Percentiles rank a stretch among this genome's conserved stretches.
phyloP scores from a whole-genome alignment of 2,329 filamentous ascomycete species.

The Sphaerulina vaccinii region DNA sequence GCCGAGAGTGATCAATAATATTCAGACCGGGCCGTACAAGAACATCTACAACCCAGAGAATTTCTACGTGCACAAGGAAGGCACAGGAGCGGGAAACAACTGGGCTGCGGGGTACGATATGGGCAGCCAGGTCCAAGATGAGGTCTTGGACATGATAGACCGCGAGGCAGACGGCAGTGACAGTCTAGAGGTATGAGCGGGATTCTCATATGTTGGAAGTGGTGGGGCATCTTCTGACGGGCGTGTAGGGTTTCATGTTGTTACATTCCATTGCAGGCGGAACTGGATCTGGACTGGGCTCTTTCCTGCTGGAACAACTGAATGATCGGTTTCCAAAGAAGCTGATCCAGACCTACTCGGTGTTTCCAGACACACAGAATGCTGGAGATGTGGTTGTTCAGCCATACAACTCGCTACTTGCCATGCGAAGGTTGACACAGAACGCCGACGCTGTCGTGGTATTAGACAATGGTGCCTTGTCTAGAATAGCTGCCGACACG shows the following conservation, averaged over 20 bases:
- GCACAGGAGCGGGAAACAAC: conserved; percentile 92
- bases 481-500: conserved; percentile 88
- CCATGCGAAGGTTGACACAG: conserved; percentile 86
- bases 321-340: conserved; percentile 99
- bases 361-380: conserved; percentile 91
- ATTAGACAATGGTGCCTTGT: conserved; percentile 90
- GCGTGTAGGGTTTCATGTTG: conserved; percentile 84
- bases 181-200: conserved; percentile 69
- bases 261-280: conserved; percentile 97
- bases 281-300: conserved; percentile 92
- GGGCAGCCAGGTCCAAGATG: conserved; percentile 87
- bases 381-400: conserved; percentile 91
- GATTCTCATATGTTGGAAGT: conserved; percentile 11
- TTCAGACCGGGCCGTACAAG: conserved; percentile 89
- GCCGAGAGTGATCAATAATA: conserved; percentile 86
- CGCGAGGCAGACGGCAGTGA: conserved; percentile 97
- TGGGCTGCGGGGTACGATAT: conserved; percentile 97
- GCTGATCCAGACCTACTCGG: conserved; percentile 97
- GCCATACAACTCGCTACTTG: conserved; percentile 93
- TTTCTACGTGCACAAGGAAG: conserved; percentile 94
- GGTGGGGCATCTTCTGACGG: conserved; percentile 1
- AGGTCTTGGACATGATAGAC: conserved; percentile 99
- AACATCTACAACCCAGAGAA: conserved; percentile 99
- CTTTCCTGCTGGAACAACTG: conserved; percentile 88
- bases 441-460: conserved; percentile 98